These are phyloP conservation scores for Fraxinus quadrangulata DNA, from an alignment of 257 asterid species.

Conservation along the genomic window DNA sequence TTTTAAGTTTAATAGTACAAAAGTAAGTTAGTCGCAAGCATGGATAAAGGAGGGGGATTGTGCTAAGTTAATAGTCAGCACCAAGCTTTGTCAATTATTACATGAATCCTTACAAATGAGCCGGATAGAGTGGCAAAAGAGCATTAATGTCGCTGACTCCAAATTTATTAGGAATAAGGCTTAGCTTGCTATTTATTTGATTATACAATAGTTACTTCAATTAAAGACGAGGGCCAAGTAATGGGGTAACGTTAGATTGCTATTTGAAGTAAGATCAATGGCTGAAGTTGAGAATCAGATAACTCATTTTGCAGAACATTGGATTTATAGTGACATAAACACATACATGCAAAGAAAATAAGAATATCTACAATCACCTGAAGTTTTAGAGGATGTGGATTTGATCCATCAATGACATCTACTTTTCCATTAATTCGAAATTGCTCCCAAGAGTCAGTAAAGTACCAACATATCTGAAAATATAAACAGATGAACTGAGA, in stretches of 20 bases:
- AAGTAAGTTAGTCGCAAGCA: neutral
- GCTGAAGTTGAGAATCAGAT: neutral
- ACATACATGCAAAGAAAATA: neutral
- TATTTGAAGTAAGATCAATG: neutral
- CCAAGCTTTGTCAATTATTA: neutral
- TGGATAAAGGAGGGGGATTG: neutral
- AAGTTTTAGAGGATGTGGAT: constrained; percentile 62
- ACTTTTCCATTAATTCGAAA: constrained; percentile 73
- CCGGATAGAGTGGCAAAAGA: neutral
- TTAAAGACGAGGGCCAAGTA: neutral
- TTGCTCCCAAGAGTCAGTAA: constrained; percentile 94
- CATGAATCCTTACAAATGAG: neutral
- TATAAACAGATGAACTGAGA: neutral
- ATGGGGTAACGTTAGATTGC: neutral
- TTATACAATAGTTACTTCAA: neutral
- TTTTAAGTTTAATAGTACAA: neutral
- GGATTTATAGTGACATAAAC: neutral
- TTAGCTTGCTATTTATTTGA: neutral
- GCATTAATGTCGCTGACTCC: neutral
- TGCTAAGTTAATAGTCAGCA: neutral
- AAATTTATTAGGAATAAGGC: neutral
- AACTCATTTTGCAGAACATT: neutral
- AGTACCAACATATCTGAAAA: constrained; percentile 87
- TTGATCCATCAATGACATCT: constrained; percentile 66
- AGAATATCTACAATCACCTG: constrained; percentile 41